Base-by-base conservation (phyloP, 139 green algal species). In the Deuterostichococcus epilithicus region DNA sequence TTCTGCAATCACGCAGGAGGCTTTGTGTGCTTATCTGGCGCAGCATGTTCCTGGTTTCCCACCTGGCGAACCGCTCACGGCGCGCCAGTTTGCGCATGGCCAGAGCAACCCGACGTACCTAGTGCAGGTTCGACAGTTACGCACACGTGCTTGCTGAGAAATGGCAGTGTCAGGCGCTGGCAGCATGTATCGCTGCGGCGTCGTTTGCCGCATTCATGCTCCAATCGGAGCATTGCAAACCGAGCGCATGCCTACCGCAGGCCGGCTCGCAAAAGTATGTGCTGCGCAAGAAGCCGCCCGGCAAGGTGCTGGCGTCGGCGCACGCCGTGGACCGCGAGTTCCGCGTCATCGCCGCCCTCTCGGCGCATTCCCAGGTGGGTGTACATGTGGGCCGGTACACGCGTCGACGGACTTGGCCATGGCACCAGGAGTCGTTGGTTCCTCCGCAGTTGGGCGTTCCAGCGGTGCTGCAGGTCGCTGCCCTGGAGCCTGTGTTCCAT, bases 31-130 rank as follows among this genome's bases (percentile, higher is more conserved):
- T 23, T 75, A 75, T 22, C 18, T 75, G 47, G 18, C 3, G 45
- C 23, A 28, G 47, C 33, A 75, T 37, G 8, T 75, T 2, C 70
- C 70, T 28, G 70, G 23, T 47, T 42, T 75, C 30, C 30, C 34
- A 3, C 26, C 13, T 2, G 33, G 35, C 52, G 28, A 3, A 3
- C 52, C 26, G 52, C 52, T 63, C 13, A 63, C 52, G 18, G 76
- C 88, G 1, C 30, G 68, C 3, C 86, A 98, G 79, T 97, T 98
- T 73, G 77, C 37, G 0, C 92, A 98, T 78, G 93, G 94, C 26
- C 95, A 98, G 85, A 91, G 77, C 76, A 99, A 99, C 78, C 96
- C 96, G 6, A 99, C 96, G 0, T 99, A 96, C 77, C 77, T 99
- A 25, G 28, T 99, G 63, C 80, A 94, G 76, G 85, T 90, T 36